Evolutionary conservation across 345 rosid species (phyloP), one percentile per base, ranked within the genome.

Genomic region (Carallia brachiata): DNA sequence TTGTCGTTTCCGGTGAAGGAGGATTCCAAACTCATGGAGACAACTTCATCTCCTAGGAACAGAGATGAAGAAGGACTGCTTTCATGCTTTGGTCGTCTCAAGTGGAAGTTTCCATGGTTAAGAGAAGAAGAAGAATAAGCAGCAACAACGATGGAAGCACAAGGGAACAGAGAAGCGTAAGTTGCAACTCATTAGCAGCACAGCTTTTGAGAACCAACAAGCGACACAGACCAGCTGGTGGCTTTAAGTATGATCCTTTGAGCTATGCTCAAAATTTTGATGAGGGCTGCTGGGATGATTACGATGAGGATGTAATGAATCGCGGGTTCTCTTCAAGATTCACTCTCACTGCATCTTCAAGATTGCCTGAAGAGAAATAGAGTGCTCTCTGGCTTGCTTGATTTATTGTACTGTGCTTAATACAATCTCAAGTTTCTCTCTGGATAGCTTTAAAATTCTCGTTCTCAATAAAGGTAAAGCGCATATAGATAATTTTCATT

Each of bases 221-320:
- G 13, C 60, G 18, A 23, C 66, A 19, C 30, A 79, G 55, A 74
- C 69, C 78, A 12, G 69, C 64, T 2, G 83, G 82, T 65, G 80
- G 81, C 23, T 84, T 77, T 73, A 68, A 66, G 80, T 84, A 84
- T 36, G 85, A 82, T 58, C 84, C 84, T 62, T 56, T 79, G 56
- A 79, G 84, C 66, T 84, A 82, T 71, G 84, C 88, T 72, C 82
- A 82, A n/a, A 84, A 84, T 72, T 84, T 84, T 44, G 85, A 84
- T 53, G 79, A 82, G 0, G 77, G 85, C 1, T 70, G 59, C 40
- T 63, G 77, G 68, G 79, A 79, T 70, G 79, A 79, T 52, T 77
- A 69, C 48, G 10, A 9, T 50, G 76, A 62, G 50, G 77, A 66
- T 62, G 53, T 63, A 27, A 2, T 63, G 19, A 39, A 69, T 68